Evolutionary conservation across 441 rosid genomes (phyloP), one percentile per base, ranked within the genome.

Genomic region (Mallotus repandus): DNA sequence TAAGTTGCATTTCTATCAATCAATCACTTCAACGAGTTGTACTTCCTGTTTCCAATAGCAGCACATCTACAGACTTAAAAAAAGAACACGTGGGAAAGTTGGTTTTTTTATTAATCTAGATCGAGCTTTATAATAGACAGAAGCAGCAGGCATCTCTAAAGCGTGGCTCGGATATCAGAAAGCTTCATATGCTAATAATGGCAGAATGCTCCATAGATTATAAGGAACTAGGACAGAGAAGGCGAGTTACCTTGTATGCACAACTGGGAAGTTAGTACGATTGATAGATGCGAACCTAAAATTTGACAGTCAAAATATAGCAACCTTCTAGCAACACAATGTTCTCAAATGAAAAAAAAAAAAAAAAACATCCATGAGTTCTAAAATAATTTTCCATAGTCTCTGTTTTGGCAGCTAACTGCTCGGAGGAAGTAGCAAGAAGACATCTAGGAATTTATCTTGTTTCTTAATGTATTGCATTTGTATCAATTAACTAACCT

Each of bases 401-500:
- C 18, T 10, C 54, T 13, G 38, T 6, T 50, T 57, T 66, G 18
- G n/a, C 41, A 18, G 32, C 19, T 9, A 32, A 60, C 4, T 18
- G 2, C 16, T 48, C 35, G 13, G 59, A 60, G n/a, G 16, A 73
- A 69, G 70, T 21, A 32, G 70, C 61, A 64, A 50, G 56, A 53
- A 56, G 50, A 38, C 0, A 71, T 52, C 59, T 16, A 48, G 25
- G 25, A 62, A 66, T 13, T 19, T n/a, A 60, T 60, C 48, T 38
- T 54, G 75, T 73, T 22, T 3, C 66, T 54, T 65, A 22, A 41
- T 19, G 56, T 32, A 46, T 62, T 69, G 62, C 68, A 69, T 49
- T 14, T 11, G 54, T 15, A 29, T 66, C 49, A 50, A 50, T 18
- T 52, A 66, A 64, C 3, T 29, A 29, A 29, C 32, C 56, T 32